A percentile compares a stretch with the other conserved stretches of the same genome.
phyloP scores from a whole-genome alignment of 2,329 filamentous ascomycete species.

The Trichoderma polysporum region DNA sequence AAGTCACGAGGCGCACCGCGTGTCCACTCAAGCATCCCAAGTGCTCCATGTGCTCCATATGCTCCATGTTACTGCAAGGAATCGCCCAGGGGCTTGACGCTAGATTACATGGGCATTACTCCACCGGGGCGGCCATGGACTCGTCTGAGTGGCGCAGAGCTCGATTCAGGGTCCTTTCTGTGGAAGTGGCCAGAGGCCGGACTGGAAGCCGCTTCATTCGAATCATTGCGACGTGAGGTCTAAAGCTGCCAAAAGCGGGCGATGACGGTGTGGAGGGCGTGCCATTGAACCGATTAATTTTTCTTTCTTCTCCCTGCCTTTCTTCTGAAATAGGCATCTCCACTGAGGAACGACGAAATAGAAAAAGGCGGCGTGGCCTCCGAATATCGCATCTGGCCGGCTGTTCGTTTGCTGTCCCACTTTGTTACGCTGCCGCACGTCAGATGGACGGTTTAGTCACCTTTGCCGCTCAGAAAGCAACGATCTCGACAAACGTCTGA shows the following conservation, averaged over 20 bases:
- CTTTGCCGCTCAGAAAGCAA: not conserved
- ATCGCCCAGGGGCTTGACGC: constrained; percentile 11
- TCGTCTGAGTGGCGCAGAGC: not conserved
- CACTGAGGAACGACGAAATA: not conserved
- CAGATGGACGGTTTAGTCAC: not conserved
- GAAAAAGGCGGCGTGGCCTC: constrained; percentile 18
- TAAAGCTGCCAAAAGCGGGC: constrained; percentile 1
- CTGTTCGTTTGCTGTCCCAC: not conserved
- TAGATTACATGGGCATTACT: not conserved
- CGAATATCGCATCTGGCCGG: not conserved
- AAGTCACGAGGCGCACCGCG: constrained; percentile 17
- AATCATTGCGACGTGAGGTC: not conserved
- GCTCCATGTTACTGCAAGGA: constrained; percentile 5
- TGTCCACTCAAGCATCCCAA: constrained; percentile 21
- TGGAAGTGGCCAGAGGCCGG: not conserved
- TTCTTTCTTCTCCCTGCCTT: not conserved
- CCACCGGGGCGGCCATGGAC: not conserved
- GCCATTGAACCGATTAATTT: not conserved
- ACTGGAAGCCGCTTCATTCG: not conserved
- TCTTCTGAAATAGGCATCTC: not conserved
- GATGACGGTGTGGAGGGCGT: constrained; percentile 6
- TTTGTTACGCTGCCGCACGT: not conserved
- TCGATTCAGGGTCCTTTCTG: constrained; percentile 18
- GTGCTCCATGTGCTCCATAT: constrained; percentile 13
- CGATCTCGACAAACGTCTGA: not conserved